Evolutionary conservation across 768 basidiomycete genomes (phyloP).

Genomic region (Leccinum olivaceopallidum): DNA sequence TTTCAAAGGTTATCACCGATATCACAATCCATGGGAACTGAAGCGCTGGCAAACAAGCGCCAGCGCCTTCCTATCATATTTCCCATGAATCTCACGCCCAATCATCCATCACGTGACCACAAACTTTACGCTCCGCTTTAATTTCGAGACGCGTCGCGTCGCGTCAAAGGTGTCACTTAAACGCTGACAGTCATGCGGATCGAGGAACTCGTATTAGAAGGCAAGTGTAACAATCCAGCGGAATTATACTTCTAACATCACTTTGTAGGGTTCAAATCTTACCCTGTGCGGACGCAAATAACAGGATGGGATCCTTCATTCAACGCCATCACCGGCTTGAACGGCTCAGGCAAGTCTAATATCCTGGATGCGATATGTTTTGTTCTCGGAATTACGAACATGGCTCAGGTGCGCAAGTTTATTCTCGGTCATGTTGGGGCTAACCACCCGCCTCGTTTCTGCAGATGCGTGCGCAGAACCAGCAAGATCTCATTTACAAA

Average conservation of each 20-base stretch:
- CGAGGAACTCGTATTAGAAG: conserved; percentile 94
- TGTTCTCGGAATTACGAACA: conserved; percentile 96
- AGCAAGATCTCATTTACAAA: conserved; percentile 98
- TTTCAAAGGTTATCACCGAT: neutral
- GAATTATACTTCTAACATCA: conserved; percentile 2
- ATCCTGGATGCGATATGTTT: conserved; percentile 99
- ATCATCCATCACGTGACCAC: conserved; percentile 16
- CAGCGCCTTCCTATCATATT: conserved; percentile 1
- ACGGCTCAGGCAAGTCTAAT: conserved; percentile 98
- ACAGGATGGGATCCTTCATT: conserved; percentile 97
- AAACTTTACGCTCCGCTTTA: conserved; percentile 27
- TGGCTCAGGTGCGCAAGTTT: conserved; percentile 67
- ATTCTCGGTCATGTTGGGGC: neutral
- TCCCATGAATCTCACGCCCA: neutral
- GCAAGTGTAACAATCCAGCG: conserved; percentile 33
- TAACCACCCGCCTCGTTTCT: neutral
- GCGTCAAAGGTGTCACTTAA: conserved; percentile 13
- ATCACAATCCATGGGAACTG: neutral
- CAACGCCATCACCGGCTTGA: conserved; percentile 96
- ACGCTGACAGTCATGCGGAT: conserved; percentile 69
- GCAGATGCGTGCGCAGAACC: conserved; percentile 92
- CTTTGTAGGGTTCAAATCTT: conserved; percentile 88
- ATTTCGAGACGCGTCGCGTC: conserved; percentile 33
- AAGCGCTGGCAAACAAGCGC: conserved; percentile 19
- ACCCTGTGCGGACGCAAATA: conserved; percentile 94